These are phyloP conservation scores for Talaromyces sp. DNA, from an alignment of 2,329 filamentous ascomycete species.

Conservation along the genomic window DNA sequence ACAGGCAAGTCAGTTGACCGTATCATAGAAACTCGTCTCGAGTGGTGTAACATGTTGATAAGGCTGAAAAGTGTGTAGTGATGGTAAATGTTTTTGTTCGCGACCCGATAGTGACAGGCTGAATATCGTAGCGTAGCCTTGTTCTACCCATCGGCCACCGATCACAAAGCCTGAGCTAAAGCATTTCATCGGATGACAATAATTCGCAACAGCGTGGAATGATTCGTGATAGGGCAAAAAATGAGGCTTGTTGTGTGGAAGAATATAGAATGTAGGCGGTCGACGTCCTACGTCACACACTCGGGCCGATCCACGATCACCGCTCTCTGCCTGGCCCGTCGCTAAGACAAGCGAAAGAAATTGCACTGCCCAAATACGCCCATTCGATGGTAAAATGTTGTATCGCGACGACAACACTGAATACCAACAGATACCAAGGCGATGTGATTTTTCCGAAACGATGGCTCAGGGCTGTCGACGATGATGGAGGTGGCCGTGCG, in stretches of 20 bases:
- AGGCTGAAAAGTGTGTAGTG: background rate
- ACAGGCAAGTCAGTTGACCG: slow-evolving; percentile 14
- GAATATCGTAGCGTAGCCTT: background rate
- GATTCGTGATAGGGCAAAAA: background rate
- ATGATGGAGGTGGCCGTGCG: slow-evolving; percentile 10
- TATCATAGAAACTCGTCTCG: background rate
- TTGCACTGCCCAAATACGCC: background rate
- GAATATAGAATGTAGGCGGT: background rate
- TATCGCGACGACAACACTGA: background rate
- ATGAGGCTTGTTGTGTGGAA: slow-evolving; percentile 1
- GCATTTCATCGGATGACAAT: background rate
- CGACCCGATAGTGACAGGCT: background rate
- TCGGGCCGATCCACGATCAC: slow-evolving; percentile 7
- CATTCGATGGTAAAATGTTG: background rate
- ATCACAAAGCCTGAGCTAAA: too few relatives aligned
- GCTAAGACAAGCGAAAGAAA: slow-evolving; percentile 8
- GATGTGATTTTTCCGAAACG: slow-evolving; percentile 9
- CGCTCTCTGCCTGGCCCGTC: slow-evolving; percentile 6
- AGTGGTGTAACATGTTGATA: slow-evolving; percentile 2
- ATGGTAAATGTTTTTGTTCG: background rate
- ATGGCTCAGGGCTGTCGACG: slow-evolving; percentile 2
- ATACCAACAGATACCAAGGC: background rate
- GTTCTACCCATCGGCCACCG: background rate
- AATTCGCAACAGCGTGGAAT: background rate
- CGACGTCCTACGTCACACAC: slow-evolving; percentile 15